Conservation (phyloP, 2,329 filamentous ascomycete genomes). For the Neurospora sp. region DNA sequence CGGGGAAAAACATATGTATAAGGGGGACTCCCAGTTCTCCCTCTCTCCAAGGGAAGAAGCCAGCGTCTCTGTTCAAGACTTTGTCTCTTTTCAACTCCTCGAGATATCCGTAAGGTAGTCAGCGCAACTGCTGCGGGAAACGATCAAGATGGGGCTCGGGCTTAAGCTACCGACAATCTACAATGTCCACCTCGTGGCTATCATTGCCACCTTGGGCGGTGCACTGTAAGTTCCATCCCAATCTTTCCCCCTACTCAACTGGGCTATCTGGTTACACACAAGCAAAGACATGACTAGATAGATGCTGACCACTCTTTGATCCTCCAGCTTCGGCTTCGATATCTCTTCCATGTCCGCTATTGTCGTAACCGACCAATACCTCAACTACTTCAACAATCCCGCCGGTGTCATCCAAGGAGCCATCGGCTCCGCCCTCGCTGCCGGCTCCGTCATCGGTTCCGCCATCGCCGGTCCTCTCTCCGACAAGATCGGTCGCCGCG, state of each 20-base stretch:
- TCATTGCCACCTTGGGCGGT: constrained; percentile 41
- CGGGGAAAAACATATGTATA: neutral
- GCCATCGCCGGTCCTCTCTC: constrained; percentile 38
- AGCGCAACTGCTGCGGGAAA: neutral
- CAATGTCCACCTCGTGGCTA: constrained; percentile 42
- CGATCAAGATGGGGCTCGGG: constrained; percentile 6
- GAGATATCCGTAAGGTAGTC: neutral
- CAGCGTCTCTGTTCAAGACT: neutral
- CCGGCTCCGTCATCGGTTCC: constrained; percentile 40
- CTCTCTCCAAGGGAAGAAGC: neutral
- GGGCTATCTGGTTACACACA: neutral
- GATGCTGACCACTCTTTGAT: neutral
- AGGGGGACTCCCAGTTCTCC: neutral
- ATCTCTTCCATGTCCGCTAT: constrained; percentile 50
- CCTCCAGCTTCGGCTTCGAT: constrained; percentile 39
- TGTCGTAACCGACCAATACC: constrained; percentile 40
- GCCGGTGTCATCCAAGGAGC: constrained; percentile 37
- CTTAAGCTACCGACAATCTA: constrained; percentile 36
- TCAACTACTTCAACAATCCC: constrained; percentile 40
- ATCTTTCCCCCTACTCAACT: neutral
- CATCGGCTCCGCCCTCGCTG: constrained; percentile 41
- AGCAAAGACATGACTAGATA: neutral
- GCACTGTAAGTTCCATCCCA: constrained; percentile 27
- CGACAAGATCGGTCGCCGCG: constrained; percentile 36
- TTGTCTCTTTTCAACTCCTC: neutral